Evolutionary conservation across 2,329 filamentous ascomycete species (phyloP), one percentile per base, ranked within the genome.

Genomic region (Monilinia laxa): DNA sequence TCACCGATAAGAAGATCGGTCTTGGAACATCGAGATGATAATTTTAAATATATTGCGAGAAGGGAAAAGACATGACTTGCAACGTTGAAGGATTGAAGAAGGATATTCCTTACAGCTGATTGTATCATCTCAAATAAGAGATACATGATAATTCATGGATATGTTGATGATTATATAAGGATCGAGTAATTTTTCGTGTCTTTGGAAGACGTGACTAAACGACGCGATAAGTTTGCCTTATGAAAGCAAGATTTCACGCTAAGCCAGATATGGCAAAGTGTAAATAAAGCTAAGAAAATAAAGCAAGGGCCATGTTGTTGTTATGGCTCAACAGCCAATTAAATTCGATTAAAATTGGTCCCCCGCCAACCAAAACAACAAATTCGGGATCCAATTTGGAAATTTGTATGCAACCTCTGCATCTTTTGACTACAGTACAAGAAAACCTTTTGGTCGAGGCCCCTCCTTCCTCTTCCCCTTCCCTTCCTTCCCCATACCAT

Each of bases 291-390:
- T 59, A 65, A 38, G 35, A 28, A 20, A 25, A 40, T 20, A 0
- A 28, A 18, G n/a, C 54, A 59, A 38, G 28, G 54, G 23, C 35
- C 54, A 40, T 65, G 63, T 65, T 59, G 18, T 65, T 65, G 54
- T 65, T 65, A 14, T 65, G 9, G 20, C 7, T 3, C 23, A 4
- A 4, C 11, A 2, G 20, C 63, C 63, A 65, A 65, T 65, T 0
- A 65, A 52, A 23, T 14, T 7, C 4, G 14, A 18, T 10, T 25
- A 23, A 18, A 35, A 25, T 23, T 25, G n/a, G 40, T 55, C 42
- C 62, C 55, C 62, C 62, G 54, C 42, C 62, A 58, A 49, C 62
- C 62, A 65, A 10, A 58, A 51, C 18, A 58, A 42, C 40, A 57
- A 64, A 47, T 20, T 59, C 16, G 5, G 23, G 5, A 31, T n/a